These are phyloP conservation scores for Podospora appendiculata DNA, from an alignment of 495 filamentous ascomycete species.

Conservation along the genomic window DNA sequence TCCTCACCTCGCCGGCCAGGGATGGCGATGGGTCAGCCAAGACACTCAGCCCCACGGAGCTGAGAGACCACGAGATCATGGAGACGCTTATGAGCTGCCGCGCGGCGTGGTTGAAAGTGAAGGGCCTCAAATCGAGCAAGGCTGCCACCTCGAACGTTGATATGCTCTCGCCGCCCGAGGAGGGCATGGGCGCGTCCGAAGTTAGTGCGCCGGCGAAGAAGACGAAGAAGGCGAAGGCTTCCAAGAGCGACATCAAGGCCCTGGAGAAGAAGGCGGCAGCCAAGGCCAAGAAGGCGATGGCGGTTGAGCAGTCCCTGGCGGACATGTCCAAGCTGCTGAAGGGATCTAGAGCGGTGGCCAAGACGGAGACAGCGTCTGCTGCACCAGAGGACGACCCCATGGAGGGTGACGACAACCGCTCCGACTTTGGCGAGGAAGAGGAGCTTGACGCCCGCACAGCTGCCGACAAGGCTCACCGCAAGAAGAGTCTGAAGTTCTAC, in stretches of 20 bases:
- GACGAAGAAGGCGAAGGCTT: conserved; percentile 18
- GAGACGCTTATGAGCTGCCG: conserved; percentile 70
- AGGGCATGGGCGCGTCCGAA: conserved; percentile 24
- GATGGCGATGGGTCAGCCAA: conserved; percentile 44
- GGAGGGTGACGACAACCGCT: conserved; percentile 45
- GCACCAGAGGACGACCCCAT: conserved; percentile 19
- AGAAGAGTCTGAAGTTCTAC: conserved; percentile 90
- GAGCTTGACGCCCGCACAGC: conserved; percentile 42
- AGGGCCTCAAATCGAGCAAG: conserved; percentile 41
- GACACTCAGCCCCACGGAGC: conserved; percentile 54
- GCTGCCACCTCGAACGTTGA: conserved; percentile 5
- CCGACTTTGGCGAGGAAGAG: conserved; percentile 62
- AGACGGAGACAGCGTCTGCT: conserved; percentile 21
- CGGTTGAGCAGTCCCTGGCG: conserved; percentile 39
- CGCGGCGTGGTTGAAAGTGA: conserved; percentile 70
- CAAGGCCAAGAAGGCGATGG: conserved; percentile 35
- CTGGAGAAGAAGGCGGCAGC: conserved; percentile 21
- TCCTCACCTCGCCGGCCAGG: conserved; percentile 67
- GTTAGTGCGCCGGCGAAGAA: conserved; percentile 11
- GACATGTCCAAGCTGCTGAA: conserved; percentile 37
- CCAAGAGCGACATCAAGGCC: conserved; percentile 21
- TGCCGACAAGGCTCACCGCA: conserved; percentile 75
- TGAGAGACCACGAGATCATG: conserved; percentile 88
- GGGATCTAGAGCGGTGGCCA: conserved; percentile 29
- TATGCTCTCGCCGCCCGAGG: conserved; percentile 29